phyloP scores from a whole-genome alignment of 177 flowering plant species.

The Telopea speciosissima region DNA sequence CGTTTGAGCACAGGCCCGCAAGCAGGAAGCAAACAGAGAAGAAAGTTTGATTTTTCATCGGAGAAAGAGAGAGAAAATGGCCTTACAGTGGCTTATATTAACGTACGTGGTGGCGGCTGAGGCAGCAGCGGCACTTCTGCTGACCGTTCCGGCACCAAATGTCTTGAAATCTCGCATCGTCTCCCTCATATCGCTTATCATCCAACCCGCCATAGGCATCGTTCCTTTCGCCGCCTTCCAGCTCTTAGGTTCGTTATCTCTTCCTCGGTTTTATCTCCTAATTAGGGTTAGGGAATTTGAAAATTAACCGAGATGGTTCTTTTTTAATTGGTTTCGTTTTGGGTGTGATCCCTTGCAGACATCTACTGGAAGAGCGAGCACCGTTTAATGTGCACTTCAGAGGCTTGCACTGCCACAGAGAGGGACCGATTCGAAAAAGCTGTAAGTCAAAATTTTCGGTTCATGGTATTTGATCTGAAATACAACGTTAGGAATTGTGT shows the following conservation, averaged over 20 bases:
- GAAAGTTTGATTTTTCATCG: background rate
- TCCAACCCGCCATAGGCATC: conserved; percentile 60
- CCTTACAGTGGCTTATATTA: conserved; percentile 82
- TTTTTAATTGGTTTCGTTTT: conserved; percentile 6
- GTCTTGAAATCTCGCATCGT: conserved; percentile 52
- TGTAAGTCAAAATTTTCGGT: conserved; percentile 28
- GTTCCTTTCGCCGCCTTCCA: conserved; percentile 83
- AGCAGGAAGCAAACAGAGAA: background rate
- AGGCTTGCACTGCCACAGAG: conserved; percentile 82
- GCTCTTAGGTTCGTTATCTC: conserved; percentile 47
- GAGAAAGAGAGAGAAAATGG: conserved; percentile 38
- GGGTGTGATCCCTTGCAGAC: conserved; percentile 33
- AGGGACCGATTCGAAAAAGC: conserved; percentile 83
- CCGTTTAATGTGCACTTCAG: conserved; percentile 70
- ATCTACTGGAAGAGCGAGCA: conserved; percentile 95
- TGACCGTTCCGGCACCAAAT: conserved; percentile 75
- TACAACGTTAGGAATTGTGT: background rate
- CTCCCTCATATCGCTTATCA: conserved; percentile 54
- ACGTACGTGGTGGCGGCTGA: conserved; percentile 80
- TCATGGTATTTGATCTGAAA: background rate
- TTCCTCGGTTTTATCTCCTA: background rate
- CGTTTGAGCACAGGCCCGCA: too few species aligned
- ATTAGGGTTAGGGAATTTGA: background rate
- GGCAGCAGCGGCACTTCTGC: conserved; percentile 50
- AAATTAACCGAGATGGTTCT: background rate